These are phyloP conservation scores for Leucosporidium scottii DNA, from an alignment of 768 basidiomycete species.

Conservation along the genomic window DNA sequence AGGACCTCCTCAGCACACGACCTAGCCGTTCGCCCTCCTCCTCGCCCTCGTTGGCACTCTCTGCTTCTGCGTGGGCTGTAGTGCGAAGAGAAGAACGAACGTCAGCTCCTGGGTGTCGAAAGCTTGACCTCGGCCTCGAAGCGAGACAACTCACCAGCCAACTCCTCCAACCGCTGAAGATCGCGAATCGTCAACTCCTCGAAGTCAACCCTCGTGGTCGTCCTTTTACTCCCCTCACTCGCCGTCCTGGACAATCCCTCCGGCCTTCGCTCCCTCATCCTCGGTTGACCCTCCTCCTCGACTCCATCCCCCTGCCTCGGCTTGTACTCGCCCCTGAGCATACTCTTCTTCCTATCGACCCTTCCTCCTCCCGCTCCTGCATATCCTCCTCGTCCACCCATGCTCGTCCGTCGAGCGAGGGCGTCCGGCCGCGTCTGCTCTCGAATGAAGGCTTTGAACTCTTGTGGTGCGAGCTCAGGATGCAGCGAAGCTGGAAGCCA, in stretches of 20 bases:
- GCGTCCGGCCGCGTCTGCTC: constrained; percentile 58
- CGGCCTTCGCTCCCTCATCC: not conserved
- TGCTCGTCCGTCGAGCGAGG: constrained; percentile 41
- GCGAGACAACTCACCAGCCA: constrained; percentile 45
- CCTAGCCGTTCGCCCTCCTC: constrained; percentile 56
- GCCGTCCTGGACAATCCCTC: constrained; percentile 45
- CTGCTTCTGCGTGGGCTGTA: constrained; percentile 62
- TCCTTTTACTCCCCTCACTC: constrained; percentile 58
- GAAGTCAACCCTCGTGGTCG: constrained; percentile 56
- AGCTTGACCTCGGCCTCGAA: no score
- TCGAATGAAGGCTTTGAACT: constrained; percentile 90
- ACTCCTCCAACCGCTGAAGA: constrained; percentile 84
- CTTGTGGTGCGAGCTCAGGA: constrained; percentile 93
- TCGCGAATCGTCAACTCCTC: constrained; percentile 89
- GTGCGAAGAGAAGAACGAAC: no score
- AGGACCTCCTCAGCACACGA: constrained; percentile 24
- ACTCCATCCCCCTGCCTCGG: constrained; percentile 70
- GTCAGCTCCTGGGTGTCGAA: no score
- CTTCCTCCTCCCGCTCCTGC: constrained; percentile 41
- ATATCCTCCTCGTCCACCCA: constrained; percentile 45
- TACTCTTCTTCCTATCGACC: constrained; percentile 73
- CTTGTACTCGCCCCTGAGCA: constrained; percentile 89
- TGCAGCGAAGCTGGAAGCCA: constrained; percentile 97
- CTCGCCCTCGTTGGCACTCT: constrained; percentile 71
- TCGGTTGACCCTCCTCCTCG: constrained; percentile 55